These are phyloP conservation scores for Beverwykella pulmonaria DNA, from an alignment of 495 filamentous ascomycete genomes.

Conservation along the genomic window DNA sequence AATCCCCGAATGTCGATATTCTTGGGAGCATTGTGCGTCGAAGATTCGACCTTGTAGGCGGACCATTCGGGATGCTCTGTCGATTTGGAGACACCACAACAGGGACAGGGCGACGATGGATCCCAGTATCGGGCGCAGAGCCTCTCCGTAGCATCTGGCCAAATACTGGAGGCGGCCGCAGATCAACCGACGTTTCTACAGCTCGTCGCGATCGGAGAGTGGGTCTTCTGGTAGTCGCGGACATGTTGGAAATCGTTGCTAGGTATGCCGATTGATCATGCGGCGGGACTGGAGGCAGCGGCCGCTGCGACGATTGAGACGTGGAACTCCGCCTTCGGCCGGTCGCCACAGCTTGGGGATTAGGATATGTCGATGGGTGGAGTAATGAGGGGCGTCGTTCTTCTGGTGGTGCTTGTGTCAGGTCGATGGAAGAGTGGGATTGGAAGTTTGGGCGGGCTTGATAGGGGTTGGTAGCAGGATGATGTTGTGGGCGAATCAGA, in stretches of 20 bases:
- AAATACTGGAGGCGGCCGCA: slow-evolving; percentile 22
- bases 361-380: slow-evolving; percentile 29
- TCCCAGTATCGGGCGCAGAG: slow-evolving; percentile 19
- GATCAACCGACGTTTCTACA: slow-evolving; percentile 23
- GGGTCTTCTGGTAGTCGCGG: slow-evolving; percentile 1
- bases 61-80: slow-evolving; percentile 5
- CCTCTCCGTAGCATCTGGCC: slow-evolving; percentile 21
- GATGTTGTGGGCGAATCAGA: neutral
- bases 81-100: slow-evolving; percentile 3
- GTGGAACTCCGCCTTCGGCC: slow-evolving; percentile 23
- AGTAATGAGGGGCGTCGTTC: slow-evolving; percentile 25
- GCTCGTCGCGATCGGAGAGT: slow-evolving; percentile 3
- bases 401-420: slow-evolving; percentile 4
- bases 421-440: slow-evolving; percentile 24
- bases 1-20: neutral
- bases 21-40: slow-evolving; percentile 22
- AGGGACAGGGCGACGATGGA: neutral
- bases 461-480: neutral
- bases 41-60: neutral
- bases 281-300: neutral
- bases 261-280: slow-evolving; percentile 23
- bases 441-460: slow-evolving; percentile 9
- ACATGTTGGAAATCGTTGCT: slow-evolving; percentile 7
- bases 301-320: slow-evolving; percentile 4
- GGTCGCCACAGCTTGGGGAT: neutral